phyloP scores from a whole-genome alignment of 2,329 filamentous ascomycete genomes.

The Byssochlamys sp. region DNA sequence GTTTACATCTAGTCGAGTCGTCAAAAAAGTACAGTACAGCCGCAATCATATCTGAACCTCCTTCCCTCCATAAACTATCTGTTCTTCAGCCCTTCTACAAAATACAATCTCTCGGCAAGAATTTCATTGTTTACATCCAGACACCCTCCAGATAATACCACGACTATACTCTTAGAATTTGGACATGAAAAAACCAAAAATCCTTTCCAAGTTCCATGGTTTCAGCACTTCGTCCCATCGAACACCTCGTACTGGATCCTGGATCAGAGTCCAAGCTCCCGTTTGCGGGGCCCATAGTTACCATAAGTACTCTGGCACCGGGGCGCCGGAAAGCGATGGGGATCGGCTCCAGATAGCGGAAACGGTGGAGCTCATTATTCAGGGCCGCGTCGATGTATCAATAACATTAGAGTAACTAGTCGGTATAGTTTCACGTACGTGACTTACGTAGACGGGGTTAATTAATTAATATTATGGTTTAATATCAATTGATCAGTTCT shows the following conservation, averaged over 20 bases:
- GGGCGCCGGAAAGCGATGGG: neutral
- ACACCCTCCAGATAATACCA: too few species aligned
- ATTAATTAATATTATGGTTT: too few species aligned
- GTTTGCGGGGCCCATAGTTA: neutral
- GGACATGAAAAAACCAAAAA: too few species aligned
- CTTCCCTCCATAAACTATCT: neutral
- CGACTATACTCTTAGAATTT: too few species aligned
- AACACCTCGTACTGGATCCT: neutral
- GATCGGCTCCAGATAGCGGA: neutral
- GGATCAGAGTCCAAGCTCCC: neutral
- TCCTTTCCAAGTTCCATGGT: neutral
- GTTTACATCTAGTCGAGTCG: neutral
- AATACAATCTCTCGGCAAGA: too few species aligned
- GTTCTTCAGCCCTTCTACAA: neutral
- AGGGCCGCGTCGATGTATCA: neutral
- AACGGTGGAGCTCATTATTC: neutral
- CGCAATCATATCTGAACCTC: neutral
- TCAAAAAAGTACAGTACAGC: neutral
- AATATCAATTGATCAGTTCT: neutral
- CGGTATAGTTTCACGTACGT: too few species aligned
- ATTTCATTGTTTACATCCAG: too few species aligned
- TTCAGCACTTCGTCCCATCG: neutral
- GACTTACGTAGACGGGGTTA: too few species aligned
- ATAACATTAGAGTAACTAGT: neutral
- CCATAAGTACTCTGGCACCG: neutral